These are phyloP conservation scores for Crithidia sp. DNA, from an alignment of 208 protist genomes.

Conservation along the genomic window DNA sequence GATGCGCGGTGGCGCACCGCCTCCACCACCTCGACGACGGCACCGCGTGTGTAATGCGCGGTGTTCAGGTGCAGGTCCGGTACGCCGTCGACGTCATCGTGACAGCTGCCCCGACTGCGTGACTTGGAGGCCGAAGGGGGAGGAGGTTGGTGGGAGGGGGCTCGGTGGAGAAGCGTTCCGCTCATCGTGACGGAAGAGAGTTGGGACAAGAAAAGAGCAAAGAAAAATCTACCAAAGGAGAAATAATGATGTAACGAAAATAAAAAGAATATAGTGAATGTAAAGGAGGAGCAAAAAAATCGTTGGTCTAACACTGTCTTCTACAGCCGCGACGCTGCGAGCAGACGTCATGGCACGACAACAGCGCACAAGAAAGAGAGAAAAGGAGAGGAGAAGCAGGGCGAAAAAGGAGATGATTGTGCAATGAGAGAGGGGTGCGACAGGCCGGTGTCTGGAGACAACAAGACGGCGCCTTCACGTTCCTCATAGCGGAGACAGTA, in stretches of 20 bases:
- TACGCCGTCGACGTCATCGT: conserved; percentile 9
- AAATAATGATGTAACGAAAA: not conserved
- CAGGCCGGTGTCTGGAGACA: no score
- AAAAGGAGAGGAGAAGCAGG: no score
- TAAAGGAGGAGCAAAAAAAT: not conserved
- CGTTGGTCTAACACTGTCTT: no score
- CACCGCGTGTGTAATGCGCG: conserved; percentile 3
- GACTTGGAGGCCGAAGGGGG: conserved; percentile 10
- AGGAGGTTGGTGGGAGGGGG: conserved; percentile 14
- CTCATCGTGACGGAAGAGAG: conserved; percentile 4
- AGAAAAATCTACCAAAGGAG: not conserved
- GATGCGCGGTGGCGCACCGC: not conserved
- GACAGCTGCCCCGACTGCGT: conserved; percentile 3
- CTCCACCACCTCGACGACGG: conserved; percentile 8
- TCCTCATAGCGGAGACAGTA: no score
- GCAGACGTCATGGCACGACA: no score
- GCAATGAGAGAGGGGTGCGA: no score
- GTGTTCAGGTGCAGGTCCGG: conserved; percentile 11
- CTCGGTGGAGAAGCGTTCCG: conserved; percentile 4
- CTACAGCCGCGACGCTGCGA: no score
- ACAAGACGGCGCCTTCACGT: no score
- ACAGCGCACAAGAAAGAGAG: no score
- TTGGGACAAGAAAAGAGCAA: not conserved
- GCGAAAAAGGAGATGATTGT: no score
- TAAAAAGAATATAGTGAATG: not conserved